Conservation (phyloP, 192 early-diverging fungal species). For the Dissophora ornata region DNA sequence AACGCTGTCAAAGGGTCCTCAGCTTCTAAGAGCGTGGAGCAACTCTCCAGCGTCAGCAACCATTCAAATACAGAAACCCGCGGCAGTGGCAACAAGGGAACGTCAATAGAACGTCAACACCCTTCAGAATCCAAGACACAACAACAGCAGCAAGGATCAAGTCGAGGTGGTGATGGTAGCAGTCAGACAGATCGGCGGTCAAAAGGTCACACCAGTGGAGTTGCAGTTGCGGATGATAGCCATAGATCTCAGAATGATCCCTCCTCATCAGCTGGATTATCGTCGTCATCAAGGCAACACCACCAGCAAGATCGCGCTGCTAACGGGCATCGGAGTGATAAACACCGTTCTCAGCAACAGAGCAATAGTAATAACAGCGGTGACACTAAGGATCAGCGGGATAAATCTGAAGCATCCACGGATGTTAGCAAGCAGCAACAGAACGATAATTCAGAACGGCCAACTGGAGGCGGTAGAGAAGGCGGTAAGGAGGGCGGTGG, state of each 20-base stretch:
- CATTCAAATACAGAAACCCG: too few relatives aligned
- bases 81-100: too few relatives aligned
- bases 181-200: neutral
- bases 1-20: neutral
- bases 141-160: slow-evolving; percentile 2
- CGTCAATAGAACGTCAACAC: neutral
- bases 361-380: too few relatives aligned
- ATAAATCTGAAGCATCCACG: neutral
- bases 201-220: neutral
- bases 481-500: slow-evolving; percentile 11
- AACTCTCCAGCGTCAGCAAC: too few relatives aligned
- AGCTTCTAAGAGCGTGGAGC: too few relatives aligned
- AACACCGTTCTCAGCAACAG: neutral
- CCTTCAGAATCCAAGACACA: neutral
- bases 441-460: slow-evolving; percentile 5
- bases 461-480: neutral
- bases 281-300: too few relatives aligned
- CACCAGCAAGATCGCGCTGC: slow-evolving; percentile 8
- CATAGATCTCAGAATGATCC: neutral
- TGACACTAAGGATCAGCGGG: slow-evolving; percentile 16
- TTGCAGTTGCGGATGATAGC: neutral
- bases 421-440: neutral
- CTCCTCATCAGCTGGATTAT: neutral
- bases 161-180: neutral
- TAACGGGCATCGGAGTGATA: slow-evolving; percentile 10